Base-by-base conservation (phyloP, 2,329 filamentous ascomycete species). In the Teratosphaeria epicoccoides region DNA sequence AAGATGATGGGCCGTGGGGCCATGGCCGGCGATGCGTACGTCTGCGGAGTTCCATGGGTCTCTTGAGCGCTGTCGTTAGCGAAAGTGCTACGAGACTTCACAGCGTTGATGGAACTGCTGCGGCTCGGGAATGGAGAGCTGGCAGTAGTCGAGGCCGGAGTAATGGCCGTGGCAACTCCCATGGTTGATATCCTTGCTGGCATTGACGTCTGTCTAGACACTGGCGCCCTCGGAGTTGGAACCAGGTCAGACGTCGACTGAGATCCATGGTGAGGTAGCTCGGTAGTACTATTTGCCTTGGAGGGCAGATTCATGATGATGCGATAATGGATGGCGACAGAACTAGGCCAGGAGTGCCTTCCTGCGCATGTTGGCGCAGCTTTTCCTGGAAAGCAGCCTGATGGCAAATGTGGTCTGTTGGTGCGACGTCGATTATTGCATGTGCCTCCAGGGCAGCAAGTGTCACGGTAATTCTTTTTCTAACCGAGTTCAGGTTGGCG, bases 241-340 rank as follows among this genome's bases (percentile, higher is more conserved):
- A 17, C 25, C 44, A 28, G 44, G 20, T 46, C 44, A 24, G 23
- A 24, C 44, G 20, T 24, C 3, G 44, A 24, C 25, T 24, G 44
- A 14, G 44, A 28, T 46, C 44, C 44, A 46, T 46, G 44, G 20
- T 28, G 44, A 46, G 20, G 25, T 5, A 24, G 44, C 25, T 46
- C 23, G 14, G 23, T 17, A 46, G 44, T 24, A 40, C 33, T 40
- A 17, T 40, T 40, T 46, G 44, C 23, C 44, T 46, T 46, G 23
- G 44, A 46, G 44, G 44, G 44, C 44, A 46, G 17, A 23, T 46
- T 46, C 44, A 46, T 46, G 44, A 24, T 46, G 23, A 46, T 24
- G 25, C 44, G 44, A 28, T 28, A 46, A 24, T 46, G 44, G 44
- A 46, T 24, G 44, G 44, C 44, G 44, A 46, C 23, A 28, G 44